Percentiles rank a stretch among this genome's conserved stretches.
Conservation (phyloP, 2,329 filamentous ascomycete genomes). For the Cryphonectria parasitica region DNA sequence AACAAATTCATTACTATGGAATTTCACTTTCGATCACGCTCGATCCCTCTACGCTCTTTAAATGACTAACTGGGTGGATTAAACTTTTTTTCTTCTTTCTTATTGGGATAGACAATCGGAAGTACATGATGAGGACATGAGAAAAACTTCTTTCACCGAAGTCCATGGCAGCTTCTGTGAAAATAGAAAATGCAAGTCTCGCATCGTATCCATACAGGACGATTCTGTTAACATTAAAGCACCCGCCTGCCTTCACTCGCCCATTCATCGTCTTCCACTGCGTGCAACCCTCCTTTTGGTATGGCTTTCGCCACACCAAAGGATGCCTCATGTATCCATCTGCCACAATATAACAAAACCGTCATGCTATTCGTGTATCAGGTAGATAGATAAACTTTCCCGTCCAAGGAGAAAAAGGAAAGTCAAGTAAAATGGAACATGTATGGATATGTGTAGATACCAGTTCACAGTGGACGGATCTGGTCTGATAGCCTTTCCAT, state of each 20-base stretch:
- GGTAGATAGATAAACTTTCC: background rate
- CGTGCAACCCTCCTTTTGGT: background rate
- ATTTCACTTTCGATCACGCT: background rate
- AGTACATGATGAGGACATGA: slow-evolving; percentile 2
- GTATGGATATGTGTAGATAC: background rate
- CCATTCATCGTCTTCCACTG: background rate
- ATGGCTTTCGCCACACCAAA: background rate
- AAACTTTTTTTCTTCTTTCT: background rate
- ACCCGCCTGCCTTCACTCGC: background rate
- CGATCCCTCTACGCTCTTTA: background rate
- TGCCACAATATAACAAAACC: background rate
- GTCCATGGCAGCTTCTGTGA: background rate
- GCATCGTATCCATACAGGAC: background rate
- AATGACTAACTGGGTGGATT: slow-evolving; percentile 10
- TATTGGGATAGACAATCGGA: background rate
- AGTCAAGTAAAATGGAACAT: background rate
- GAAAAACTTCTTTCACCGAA: background rate
- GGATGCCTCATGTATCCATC: background rate
- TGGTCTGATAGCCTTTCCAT: slow-evolving; percentile 3
- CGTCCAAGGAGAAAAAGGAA: background rate
- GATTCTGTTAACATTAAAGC: background rate
- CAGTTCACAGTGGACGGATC: background rate
- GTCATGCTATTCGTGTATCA: background rate
- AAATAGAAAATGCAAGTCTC: background rate
- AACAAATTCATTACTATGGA: background rate